A percentile compares a stretch with the other conserved stretches of the same genome.
Conservation (phyloP, 768 basidiomycete genomes). For the Tulasnella calospora region DNA sequence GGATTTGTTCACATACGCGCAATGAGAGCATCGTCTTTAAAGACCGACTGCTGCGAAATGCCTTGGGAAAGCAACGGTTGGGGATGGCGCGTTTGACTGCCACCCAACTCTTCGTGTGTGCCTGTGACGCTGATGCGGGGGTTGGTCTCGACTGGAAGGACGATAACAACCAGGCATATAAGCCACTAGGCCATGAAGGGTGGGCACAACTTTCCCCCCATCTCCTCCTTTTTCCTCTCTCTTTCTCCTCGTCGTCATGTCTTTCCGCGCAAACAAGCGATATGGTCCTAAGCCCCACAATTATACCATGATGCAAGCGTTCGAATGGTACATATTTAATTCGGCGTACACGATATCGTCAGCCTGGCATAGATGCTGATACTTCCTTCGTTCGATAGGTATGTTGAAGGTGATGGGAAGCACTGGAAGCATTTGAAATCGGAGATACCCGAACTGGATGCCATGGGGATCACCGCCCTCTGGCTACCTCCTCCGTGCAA, state of each 20-base stretch:
- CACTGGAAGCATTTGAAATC: constrained; percentile 63
- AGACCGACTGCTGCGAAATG: neutral
- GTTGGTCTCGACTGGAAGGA: neutral
- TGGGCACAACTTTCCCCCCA: neutral
- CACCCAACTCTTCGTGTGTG: neutral
- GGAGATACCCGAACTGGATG: constrained; percentile 57
- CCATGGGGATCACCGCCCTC: constrained; percentile 69
- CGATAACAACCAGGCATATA: neutral
- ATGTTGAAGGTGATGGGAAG: constrained; percentile 25
- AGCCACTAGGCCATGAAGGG: neutral
- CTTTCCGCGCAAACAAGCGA: constrained; percentile 6
- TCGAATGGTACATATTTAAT: constrained; percentile 25
- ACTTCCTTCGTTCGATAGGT: neutral
- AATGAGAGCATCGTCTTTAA: too few species aligned
- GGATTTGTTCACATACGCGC: too few species aligned
- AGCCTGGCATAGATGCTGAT: neutral
- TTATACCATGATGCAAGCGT: constrained; percentile 22
- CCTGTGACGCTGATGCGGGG: neutral
- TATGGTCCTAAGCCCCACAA: constrained; percentile 19
- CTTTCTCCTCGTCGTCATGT: neutral
- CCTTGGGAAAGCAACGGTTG: neutral
- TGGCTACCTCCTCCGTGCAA: constrained; percentile 85
- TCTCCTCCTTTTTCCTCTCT: neutral
- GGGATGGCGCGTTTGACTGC: neutral
- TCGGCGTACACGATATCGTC: neutral